A percentile compares a stretch with the other conserved stretches of the same genome.
Evolutionary conservation across 768 basidiomycete species (phyloP).

Genomic region (Podaxis rugospora): DNA sequence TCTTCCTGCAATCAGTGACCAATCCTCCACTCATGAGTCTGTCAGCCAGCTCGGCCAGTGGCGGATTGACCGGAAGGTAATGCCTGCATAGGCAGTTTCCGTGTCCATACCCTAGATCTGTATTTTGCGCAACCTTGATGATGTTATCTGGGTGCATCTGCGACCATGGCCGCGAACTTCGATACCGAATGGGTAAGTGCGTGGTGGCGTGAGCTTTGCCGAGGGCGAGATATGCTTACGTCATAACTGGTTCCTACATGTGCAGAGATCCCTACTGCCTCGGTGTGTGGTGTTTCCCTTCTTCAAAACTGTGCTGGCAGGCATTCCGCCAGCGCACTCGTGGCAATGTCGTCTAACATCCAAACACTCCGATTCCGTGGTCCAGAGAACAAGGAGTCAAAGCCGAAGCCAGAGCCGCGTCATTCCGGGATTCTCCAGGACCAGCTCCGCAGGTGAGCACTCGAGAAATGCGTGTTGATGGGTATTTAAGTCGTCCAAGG

Average conservation of each 20-base stretch:
- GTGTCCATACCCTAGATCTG: background rate
- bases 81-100: background rate
- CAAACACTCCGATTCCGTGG: conserved; percentile 50
- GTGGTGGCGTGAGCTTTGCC: background rate
- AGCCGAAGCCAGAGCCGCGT: conserved; percentile 25
- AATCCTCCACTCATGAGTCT: background rate
- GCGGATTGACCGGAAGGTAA: conserved; percentile 8
- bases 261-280: background rate
- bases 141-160: background rate
- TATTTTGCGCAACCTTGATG: background rate
- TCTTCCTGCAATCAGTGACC: background rate
- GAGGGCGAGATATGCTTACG: background rate
- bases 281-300: background rate
- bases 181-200: background rate
- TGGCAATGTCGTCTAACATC: conserved; percentile 27
- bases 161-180: background rate
- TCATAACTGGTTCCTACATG: background rate
- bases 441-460: conserved; percentile 60
- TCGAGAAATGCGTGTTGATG: background rate
- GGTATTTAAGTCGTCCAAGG: conserved; percentile 28
- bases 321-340: background rate
- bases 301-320: background rate
- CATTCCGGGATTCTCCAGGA: conserved; percentile 62
- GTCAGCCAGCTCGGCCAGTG: background rate
- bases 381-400: conserved; percentile 24